Evolutionary conservation across 495 filamentous ascomycete species (phyloP).

Genomic region (Aspergillus cavernicola): DNA sequence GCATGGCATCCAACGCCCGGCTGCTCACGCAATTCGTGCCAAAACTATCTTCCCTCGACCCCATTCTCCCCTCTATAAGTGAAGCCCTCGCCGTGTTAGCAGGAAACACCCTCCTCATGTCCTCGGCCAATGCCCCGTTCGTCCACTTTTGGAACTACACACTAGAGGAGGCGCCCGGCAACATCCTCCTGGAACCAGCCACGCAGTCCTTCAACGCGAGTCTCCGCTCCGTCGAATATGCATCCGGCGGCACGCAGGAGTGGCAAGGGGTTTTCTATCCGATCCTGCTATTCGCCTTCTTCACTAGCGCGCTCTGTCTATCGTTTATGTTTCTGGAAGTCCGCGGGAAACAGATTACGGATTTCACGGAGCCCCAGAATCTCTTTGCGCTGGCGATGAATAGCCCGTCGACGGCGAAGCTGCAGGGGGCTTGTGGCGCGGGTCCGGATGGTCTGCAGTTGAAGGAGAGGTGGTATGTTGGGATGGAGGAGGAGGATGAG

Average conservation of each 20-base stretch:
- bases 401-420: conserved; percentile 50
- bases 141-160: conserved; percentile 55
- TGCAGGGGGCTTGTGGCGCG: conserved; percentile 62
- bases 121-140: conserved; percentile 51
- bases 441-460: conserved; percentile 54
- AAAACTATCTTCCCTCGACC: conserved; percentile 23
- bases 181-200: conserved; percentile 5
- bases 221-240: conserved; percentile 56
- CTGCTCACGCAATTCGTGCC: conserved; percentile 56
- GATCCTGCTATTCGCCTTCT: conserved; percentile 57
- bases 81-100: conserved; percentile 67
- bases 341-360: conserved; percentile 57
- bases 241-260: conserved; percentile 49
- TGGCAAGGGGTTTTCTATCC: conserved; percentile 64
- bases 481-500: conserved; percentile 35
- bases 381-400: conserved; percentile 68
- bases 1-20: conserved; percentile 58
- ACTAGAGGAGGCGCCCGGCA: background rate
- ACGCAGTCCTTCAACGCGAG: conserved; percentile 54
- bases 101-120: conserved; percentile 58
- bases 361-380: conserved; percentile 73
- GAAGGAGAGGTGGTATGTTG: conserved; percentile 57
- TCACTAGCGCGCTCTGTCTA: conserved; percentile 60
- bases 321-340: conserved; percentile 49
- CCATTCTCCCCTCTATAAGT: conserved; percentile 54